Base-by-base conservation (phyloP, 257 asterid genomes). In the Cinchona pubescens region DNA sequence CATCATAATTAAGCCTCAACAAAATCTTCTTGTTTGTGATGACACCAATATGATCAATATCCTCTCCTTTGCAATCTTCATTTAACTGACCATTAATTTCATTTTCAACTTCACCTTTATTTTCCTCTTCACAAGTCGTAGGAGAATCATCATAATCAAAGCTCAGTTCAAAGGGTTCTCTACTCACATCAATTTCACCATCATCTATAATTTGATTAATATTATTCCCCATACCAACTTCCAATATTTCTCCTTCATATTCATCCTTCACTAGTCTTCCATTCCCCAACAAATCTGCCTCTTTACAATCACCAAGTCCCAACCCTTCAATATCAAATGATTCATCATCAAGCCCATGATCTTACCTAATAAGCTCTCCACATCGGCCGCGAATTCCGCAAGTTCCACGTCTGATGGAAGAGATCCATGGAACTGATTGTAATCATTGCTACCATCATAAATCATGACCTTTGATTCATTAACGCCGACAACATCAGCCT, bases 381-480 rank as follows among this genome's bases (percentile, higher is more conserved):
- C 95, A 55, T 91, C 96, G 0, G 98, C 96, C 0, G 96, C 92
- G 43, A 93, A 93, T 15, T 93, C 95, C 4, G 85, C 97, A 25
- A 93, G 88, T 79, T 91, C 98, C 89, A 88, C 79, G 67, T 93
- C 97, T 5, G 95, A 84, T 13, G 96, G 92, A 7, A 83, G 85
- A 71, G 88, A 85, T 67, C 88, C 92, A 30, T 86, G 78, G 0
- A 84, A 40, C 61, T 78, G 76, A 27, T 83, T 78, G 42, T 67
- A 29, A 71, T 76, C 79, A 2, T 40, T 72, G 7, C 65, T 37
- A 12, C 76, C 77, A 7, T 76, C 76, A 68, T 61, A 7, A 9
- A 38, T 23, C 46, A 21, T 77, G 1, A 67, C 63, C 29, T 75
- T 80, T 4, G 85, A 76, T 70, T 78, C 82, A 0, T 2, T 12